Evolutionary conservation across 108 stramenopile species (phyloP), one percentile per base, ranked within the genome.

Genomic region (Cylindrotheca fusiformis): DNA sequence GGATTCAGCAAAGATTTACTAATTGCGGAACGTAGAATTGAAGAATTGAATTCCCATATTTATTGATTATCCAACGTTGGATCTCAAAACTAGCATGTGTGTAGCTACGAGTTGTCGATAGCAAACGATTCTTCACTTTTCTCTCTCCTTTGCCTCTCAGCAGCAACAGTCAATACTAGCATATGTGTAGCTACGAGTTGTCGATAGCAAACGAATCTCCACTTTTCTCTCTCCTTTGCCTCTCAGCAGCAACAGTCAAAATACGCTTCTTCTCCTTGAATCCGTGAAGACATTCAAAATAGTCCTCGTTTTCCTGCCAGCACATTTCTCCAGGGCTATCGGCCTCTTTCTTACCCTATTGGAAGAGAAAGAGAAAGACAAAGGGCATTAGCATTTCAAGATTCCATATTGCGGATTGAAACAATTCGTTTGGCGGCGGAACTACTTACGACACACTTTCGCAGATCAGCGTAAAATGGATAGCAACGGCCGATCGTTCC

Each of bases 221-320:
- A 10, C 65, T 52, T 47, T 65, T 47, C 54, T 63, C 80, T 47
- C 83, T 74, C 48, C 75, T 67, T 51, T 82, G 67, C 49, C 83
- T 62, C 60, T 91, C 84, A 41, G 71, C 82, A 17, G 55, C 62
- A n/a, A 88, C 82, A n/a, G 58, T 32, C 50, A 63, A 55, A n/a
- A 84, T 66, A 44, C 80, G 77, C 1, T 66, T 73, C 71, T 84
- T 76, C 65, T 90, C 88, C 71, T 90, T 90, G 65, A 81, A 78
- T 52, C 77, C 79, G 57, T 94, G 92, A n/a, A 94, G 65, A 65
- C 92, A 94, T 71, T 94, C 92, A 69, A 94, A 86, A 63, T 94
- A 94, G 72, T 94, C 92, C 52, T 90, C 84, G 30, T 83, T 77
- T 32, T 72, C 49, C 44, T 60, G 45, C 58, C 56, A 72, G 74